A percentile compares a stretch with the other conserved stretches of the same genome.
Conservation (phyloP, 345 rosid species). For the Capsella bursapastoris region DNA sequence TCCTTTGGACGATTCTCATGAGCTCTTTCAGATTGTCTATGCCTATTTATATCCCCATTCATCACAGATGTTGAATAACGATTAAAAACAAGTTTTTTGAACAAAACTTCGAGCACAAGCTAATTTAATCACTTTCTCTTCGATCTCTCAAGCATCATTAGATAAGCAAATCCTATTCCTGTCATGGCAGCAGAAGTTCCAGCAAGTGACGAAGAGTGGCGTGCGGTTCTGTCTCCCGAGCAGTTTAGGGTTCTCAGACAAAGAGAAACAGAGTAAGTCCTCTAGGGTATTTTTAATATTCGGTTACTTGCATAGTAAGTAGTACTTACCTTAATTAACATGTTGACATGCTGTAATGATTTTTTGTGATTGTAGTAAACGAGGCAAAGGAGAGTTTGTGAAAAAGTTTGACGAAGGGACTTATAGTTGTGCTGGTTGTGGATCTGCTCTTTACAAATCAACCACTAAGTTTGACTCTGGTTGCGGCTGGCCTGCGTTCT, state of each 20-base stretch:
- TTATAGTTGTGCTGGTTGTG: conserved; percentile 3
- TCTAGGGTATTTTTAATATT: no score
- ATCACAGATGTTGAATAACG: neutral
- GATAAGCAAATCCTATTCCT: neutral
- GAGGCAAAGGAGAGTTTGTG: neutral
- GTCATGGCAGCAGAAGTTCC: neutral
- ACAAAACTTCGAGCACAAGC: neutral
- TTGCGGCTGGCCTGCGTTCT: neutral
- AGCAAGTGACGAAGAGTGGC: neutral
- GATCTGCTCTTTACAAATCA: neutral
- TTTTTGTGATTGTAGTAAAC: neutral
- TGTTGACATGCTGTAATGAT: neutral
- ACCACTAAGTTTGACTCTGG: conserved; percentile 2
- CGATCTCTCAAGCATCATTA: neutral
- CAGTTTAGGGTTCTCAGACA: neutral
- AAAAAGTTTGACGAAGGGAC: neutral
- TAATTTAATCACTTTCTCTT: neutral
- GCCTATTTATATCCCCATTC: neutral
- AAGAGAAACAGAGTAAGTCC: no score
- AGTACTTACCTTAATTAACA: no score
- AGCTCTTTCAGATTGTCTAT: neutral
- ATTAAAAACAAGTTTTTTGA: neutral
- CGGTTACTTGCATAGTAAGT: no score
- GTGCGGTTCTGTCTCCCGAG: neutral
- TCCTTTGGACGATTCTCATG: neutral